Base-by-base conservation (phyloP, 345 rosid species). In the Anacardium occidentale region DNA sequence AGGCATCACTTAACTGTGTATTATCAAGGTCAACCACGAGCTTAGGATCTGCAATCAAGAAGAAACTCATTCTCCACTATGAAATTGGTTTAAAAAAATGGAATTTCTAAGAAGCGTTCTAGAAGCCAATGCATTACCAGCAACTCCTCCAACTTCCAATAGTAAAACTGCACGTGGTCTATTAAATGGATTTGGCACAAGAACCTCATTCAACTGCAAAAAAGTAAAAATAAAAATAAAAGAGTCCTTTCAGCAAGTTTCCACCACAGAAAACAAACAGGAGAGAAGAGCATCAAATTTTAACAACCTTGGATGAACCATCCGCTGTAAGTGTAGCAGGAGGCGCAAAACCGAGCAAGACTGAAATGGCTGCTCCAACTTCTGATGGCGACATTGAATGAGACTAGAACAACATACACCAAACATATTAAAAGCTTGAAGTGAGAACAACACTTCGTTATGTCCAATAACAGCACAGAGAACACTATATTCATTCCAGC, bases 301-400 rank as follows among this genome's bases (percentile, higher is more conserved):
- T 55, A 66, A 65, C 24, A 48, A 95, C 99, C 99, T 92, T 91
- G 60, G 88, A 76, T 65, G 99, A 95, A 66, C 89, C 85, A 69
- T 88, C 79, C 13, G 86, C 85, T 17, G 97, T 86, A 78, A 95
- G 88, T 9, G 90, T 68, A 72, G 78, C 72, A 15, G 91, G 71
- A 12, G 99, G 97, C 17, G 86, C 75, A 70, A 91, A 82, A 74
- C 99, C 99, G 66, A 95, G 96, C 85, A 95, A 89, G 71, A 90
- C 87, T 9, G 98, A 92, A 66, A 91, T 90, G 14, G 89, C 79
- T 53, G 97, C 92, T 37, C 94, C 89, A 69, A 92, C 80, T 83
- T 95, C 94, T 57, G 69, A 54, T 51, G 82, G 75, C 34, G 79
- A 82, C 80, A 95, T 74, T 8, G 86, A 62, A 18, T 75, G 61